Base-by-base conservation (phyloP, 805 yeast genomes). In the Saturnispora quitensis region DNA sequence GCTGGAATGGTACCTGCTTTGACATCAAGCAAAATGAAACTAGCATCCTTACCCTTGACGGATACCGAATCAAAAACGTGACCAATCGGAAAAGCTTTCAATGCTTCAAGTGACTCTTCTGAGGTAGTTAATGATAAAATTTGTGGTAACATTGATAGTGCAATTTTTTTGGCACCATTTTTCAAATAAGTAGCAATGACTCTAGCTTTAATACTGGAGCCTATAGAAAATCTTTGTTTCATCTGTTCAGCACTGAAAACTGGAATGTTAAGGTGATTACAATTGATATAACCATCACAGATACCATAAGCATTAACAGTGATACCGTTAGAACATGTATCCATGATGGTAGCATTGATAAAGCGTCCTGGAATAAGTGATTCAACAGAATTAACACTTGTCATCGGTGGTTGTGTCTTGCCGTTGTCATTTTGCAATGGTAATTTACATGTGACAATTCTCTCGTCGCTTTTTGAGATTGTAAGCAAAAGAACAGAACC, bases 301-400 rank as follows among this genome's bases (percentile, higher is more conserved):
- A 86, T 68, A 50, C 96, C 97, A 58, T 82, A 82, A 0, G 80
- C 82, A 63, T 81, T 85, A 56, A 86, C 78, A n/a, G 75, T 66
- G 17, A 88, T 67, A 55, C 99, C 99, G 36, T 77, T 68, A 8
- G 70, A 63, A 27, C 75, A 66, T 20, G 81, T 75, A 8, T 80
- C 81, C 20, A 84, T 75, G 20, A 89, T 76, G 28, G 83, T 68
- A 6, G 89, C 86, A 53, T 86, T 89, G 9, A 90, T 88, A 10
- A 82, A 62, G 56, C 82, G 78, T 60, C 99, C 99, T 3, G 99
- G 95, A 38, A 86, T 76, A 27, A 90, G 76, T 4, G 95, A 80
- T 60, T 89, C 95, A 20, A 88, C 71, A 2, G 95, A 80, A 1
- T 89, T 74, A 43, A 85, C 81, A 5, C 84, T 70, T 4, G 78